Evolutionary conservation across 257 asterid species (phyloP).

Genomic region (Penstemon newberryi): DNA sequence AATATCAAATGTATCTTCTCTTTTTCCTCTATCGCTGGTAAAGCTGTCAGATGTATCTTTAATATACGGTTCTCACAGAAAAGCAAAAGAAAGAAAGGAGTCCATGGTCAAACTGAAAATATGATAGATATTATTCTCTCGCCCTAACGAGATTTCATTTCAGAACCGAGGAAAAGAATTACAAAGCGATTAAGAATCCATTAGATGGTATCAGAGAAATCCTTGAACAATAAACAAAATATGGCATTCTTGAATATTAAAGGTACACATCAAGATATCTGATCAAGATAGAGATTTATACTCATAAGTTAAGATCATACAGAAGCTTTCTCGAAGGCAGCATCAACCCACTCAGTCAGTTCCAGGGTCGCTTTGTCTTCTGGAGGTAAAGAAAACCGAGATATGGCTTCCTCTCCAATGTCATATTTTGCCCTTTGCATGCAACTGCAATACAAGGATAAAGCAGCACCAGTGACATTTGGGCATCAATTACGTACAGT

Average conservation of each 20-base stretch:
- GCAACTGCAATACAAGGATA: slow-evolving; percentile 62
- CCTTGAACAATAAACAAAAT: slow-evolving; percentile 20
- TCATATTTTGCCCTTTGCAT: slow-evolving; percentile 98
- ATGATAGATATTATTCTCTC: slow-evolving; percentile 1
- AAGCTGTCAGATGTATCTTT: no score
- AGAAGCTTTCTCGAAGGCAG: slow-evolving; percentile 79
- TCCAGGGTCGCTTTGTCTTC: slow-evolving; percentile 95
- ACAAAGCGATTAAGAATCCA: slow-evolving; percentile 6
- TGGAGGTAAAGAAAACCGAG: slow-evolving; percentile 90
- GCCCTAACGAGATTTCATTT: background rate
- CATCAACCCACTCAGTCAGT: slow-evolving; percentile 93
- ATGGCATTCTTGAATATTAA: slow-evolving; percentile 11
- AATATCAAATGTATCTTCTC: no score
- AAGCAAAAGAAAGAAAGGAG: slow-evolving; percentile 14
- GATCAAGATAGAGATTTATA: slow-evolving; percentile 22
- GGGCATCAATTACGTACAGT: slow-evolving; percentile 12
- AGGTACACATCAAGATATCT: slow-evolving; percentile 14
- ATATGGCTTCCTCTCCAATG: slow-evolving; percentile 93
- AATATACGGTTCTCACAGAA: slow-evolving; percentile 3
- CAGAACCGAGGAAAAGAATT: no score
- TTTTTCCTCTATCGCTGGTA: no score
- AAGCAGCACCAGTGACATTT: slow-evolving; percentile 23
- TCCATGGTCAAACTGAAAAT: background rate
- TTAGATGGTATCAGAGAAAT: slow-evolving; percentile 17
- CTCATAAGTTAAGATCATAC: slow-evolving; percentile 56